Percentiles rank a stretch among this genome's conserved stretches.
Conservation (phyloP, 257 asterid species). For the Przewalskia tangutica region DNA sequence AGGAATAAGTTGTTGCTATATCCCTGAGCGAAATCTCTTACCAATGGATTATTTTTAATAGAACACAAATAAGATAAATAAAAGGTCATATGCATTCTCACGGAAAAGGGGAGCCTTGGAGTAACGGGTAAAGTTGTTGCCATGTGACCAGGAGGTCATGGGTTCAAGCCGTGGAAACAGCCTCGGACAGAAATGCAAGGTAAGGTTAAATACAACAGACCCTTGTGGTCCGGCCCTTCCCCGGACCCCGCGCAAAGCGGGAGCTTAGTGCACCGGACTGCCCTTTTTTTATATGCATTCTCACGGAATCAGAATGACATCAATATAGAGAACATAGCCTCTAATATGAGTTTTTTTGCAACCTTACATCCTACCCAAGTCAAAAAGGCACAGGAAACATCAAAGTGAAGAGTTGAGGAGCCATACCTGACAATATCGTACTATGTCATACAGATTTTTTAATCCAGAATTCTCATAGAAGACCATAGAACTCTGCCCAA, state of each 20-base stretch:
- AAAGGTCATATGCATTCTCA: background rate
- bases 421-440: conserved; percentile 75
- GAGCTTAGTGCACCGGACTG: too few relatives aligned
- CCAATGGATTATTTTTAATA: background rate
- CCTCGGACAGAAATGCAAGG: too few relatives aligned
- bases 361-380: background rate
- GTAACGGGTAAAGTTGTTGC: too few relatives aligned
- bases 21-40: background rate
- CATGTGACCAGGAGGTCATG: too few relatives aligned
- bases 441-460: conserved; percentile 86
- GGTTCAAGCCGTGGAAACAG: too few relatives aligned
- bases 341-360: background rate
- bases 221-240: too few relatives aligned
- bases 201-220: too few relatives aligned
- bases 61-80: background rate
- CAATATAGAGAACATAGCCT: background rate
- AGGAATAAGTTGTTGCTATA: background rate
- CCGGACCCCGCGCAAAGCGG: too few relatives aligned
- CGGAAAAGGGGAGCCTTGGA: too few relatives aligned
- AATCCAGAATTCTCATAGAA: conserved; percentile 89
- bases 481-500: conserved; percentile 96
- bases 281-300: background rate
- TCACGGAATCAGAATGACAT: background rate
- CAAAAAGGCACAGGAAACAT: conserved; percentile 1
- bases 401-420: conserved; percentile 9